A percentile compares a stretch with the other conserved stretches of the same genome.
These are phyloP conservation scores for Colletotrichum sp. DNA, from an alignment of 2,329 filamentous ascomycete genomes.

Conservation along the genomic window DNA sequence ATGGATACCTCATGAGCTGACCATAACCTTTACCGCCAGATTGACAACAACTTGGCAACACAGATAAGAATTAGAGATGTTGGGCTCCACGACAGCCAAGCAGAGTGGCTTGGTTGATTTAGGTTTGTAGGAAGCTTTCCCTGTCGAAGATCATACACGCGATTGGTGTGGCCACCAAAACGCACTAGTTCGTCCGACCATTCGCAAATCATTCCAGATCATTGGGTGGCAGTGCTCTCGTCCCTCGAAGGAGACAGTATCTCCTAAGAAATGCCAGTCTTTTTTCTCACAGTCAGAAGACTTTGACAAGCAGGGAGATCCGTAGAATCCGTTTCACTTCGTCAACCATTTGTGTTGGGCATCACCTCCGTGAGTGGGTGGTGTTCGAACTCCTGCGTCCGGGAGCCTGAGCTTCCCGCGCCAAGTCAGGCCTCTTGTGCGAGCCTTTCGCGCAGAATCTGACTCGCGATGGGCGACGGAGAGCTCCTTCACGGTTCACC, in stretches of 20 bases:
- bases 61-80: not conserved
- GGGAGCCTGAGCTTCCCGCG: not conserved
- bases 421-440: not conserved
- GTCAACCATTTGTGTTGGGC: not conserved
- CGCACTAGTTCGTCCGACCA: slow-evolving; percentile 4
- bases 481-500: not conserved
- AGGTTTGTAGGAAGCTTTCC: slow-evolving; percentile 4
- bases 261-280: not conserved
- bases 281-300: not conserved
- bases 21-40: not conserved
- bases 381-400: not conserved
- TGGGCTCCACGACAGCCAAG: not conserved
- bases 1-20: not conserved
- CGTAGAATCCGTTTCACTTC: not conserved
- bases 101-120: not conserved
- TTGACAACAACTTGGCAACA: not conserved
- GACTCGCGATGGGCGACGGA: not conserved
- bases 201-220: not conserved
- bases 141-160: not conserved
- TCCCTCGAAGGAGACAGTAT: not conserved
- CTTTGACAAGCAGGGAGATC: not conserved
- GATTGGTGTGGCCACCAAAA: not conserved
- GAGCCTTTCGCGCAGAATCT: not conserved
- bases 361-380: not conserved
- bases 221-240: not conserved